A percentile compares a stretch with the other conserved stretches of the same genome.
These are phyloP conservation scores for Mycena sanguinolenta DNA, from an alignment of 768 basidiomycete genomes.

Conservation along the genomic window DNA sequence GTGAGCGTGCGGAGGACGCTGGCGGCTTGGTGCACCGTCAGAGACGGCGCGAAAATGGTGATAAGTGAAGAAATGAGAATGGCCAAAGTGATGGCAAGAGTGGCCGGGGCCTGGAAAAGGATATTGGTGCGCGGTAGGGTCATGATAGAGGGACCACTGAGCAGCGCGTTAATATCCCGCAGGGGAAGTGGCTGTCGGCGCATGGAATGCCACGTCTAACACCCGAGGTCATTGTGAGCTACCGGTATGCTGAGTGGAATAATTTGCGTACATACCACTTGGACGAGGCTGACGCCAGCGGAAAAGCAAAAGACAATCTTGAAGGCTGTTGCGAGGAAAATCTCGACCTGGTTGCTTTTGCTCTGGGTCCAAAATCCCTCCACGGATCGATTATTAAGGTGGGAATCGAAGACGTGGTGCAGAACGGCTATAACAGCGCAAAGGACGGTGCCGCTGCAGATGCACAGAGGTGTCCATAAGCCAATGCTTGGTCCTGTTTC, in stretches of 20 bases:
- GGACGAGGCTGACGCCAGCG: constrained; percentile 8
- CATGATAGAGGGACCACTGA: constrained; percentile 1
- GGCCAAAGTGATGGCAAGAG: neutral
- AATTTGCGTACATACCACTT: constrained; percentile 1
- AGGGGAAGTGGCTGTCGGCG: constrained; percentile 2
- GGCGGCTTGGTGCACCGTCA: neutral
- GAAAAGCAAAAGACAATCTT: constrained; percentile 12
- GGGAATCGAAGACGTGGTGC: constrained; percentile 10
- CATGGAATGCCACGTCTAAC: constrained; percentile 9
- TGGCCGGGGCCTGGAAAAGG: neutral
- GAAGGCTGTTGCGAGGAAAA: constrained; percentile 9
- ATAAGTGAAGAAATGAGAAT: constrained; percentile 13
- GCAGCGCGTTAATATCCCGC: constrained; percentile 4
- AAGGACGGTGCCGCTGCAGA: neutral
- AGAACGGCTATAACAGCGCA: neutral
- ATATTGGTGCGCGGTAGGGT: neutral
- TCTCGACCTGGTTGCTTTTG: constrained; percentile 10
- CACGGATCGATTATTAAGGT: neutral
- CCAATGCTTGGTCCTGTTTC: constrained; percentile 1
- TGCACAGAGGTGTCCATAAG: constrained; percentile 5
- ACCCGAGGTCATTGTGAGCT: no score
- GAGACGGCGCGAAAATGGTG: constrained; percentile 24
- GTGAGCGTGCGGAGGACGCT: neutral
- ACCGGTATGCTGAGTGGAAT: no score
- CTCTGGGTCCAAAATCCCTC: constrained; percentile 14